These are phyloP conservation scores for Fusarium penzigii DNA, from an alignment of 2,329 filamentous ascomycete species.

Conservation along the genomic window DNA sequence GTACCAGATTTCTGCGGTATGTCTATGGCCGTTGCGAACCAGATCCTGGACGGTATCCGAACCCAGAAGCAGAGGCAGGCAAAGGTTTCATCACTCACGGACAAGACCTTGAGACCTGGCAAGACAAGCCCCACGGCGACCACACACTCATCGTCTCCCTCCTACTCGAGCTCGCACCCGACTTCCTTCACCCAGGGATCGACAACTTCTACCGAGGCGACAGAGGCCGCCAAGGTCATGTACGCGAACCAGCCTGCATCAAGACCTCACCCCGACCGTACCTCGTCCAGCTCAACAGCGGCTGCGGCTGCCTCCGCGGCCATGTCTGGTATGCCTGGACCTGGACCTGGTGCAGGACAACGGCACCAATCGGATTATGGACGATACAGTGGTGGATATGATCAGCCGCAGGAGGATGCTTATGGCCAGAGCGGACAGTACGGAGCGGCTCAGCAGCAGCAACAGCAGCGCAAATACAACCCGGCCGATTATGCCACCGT, in stretches of 20 bases:
- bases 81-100: constrained; percentile 59
- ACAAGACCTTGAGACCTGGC: constrained; percentile 63
- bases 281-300: constrained; percentile 55
- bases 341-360: constrained; percentile 37
- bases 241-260: constrained; percentile 57
- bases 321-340: constrained; percentile 53
- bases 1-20: constrained; percentile 99
- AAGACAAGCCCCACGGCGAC: constrained; percentile 46
- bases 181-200: constrained; percentile 22
- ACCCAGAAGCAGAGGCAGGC: constrained; percentile 70
- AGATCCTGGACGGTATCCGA: constrained; percentile 85
- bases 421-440: constrained; percentile 38
- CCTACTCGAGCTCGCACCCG: constrained; percentile 35
- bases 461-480: constrained; percentile 67
- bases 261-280: constrained; percentile 55
- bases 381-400: constrained; percentile 35
- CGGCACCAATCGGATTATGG: constrained; percentile 37
- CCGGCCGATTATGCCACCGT: constrained; percentile 73
- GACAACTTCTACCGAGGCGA: constrained; percentile 48
- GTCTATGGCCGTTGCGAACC: constrained; percentile 96
- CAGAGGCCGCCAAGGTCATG: constrained; percentile 65
- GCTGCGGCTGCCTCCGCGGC: constrained; percentile 59
- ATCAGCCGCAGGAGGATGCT: constrained; percentile 37
- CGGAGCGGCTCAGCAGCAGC: constrained; percentile 36
- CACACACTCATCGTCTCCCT: constrained; percentile 35